Conservation (phyloP, 257 asterid genomes). For the Solanum chiquidenum region DNA sequence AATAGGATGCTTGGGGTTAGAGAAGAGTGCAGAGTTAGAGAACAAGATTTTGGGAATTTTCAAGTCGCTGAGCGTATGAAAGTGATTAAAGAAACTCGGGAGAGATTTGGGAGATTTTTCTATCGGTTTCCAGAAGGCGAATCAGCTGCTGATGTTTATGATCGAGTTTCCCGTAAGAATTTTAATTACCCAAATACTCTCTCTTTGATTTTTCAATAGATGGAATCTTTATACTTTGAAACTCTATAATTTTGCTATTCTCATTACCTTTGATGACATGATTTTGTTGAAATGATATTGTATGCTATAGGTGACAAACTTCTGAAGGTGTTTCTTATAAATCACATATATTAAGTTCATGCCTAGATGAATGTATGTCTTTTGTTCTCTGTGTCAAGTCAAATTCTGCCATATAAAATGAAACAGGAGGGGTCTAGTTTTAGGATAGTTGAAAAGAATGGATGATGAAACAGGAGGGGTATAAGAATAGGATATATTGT, state of each 20-base stretch:
- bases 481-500: background rate
- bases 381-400: background rate
- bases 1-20: slow-evolving; percentile 59
- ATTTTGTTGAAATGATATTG: background rate
- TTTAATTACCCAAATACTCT: background rate
- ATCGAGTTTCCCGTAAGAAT: slow-evolving; percentile 75
- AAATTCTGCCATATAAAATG: background rate
- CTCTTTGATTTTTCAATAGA: background rate
- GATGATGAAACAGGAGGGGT: background rate
- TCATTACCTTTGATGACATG: background rate
- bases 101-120: slow-evolving; percentile 77
- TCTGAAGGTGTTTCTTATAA: background rate
- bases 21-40: slow-evolving; percentile 87
- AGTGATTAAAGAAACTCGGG: slow-evolving; percentile 70
- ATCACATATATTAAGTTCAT: background rate
- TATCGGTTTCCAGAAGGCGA: slow-evolving; percentile 93
- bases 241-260: background rate
- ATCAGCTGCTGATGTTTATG: slow-evolving; percentile 89
- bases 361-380: background rate
- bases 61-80: slow-evolving; percentile 83
- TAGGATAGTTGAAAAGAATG: background rate
- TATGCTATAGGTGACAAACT: background rate
- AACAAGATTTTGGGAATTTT: slow-evolving; percentile 96
- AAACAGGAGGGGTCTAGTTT: background rate
- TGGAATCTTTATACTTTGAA: background rate